These are phyloP conservation scores for Agaricales sp. DNA, from an alignment of 1,284 basidiomycete genomes.

Conservation along the genomic window DNA sequence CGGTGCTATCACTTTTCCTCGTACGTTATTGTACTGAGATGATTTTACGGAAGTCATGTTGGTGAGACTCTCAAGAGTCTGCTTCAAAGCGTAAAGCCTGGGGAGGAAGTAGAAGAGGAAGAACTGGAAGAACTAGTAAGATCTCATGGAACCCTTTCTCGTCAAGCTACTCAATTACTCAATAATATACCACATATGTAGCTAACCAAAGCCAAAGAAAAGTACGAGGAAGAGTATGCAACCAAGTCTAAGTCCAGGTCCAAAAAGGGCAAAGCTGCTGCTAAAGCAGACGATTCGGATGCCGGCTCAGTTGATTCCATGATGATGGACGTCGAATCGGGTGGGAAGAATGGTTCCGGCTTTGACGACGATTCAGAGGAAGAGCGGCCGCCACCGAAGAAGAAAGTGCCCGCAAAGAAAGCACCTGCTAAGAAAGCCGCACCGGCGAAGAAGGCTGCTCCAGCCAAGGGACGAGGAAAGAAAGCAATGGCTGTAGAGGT, in stretches of 20 bases:
- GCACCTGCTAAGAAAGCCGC: slow-evolving; percentile 19
- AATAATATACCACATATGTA: slow-evolving; percentile 16
- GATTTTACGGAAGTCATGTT: slow-evolving; percentile 49
- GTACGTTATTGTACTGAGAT: slow-evolving; percentile 22
- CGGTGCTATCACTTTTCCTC: slow-evolving; percentile 20
- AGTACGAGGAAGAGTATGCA: slow-evolving; percentile 51
- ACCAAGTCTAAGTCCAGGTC: slow-evolving; percentile 27
- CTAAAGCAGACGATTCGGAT: slow-evolving; percentile 34
- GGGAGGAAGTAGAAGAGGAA: slow-evolving; percentile 62
- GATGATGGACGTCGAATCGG: slow-evolving; percentile 52
- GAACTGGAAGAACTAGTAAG: slow-evolving; percentile 66
- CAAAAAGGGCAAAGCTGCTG: slow-evolving; percentile 30
- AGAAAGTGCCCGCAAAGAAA: slow-evolving; percentile 23
- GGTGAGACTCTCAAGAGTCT: slow-evolving; percentile 47
- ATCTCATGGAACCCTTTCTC: slow-evolving; percentile 9
- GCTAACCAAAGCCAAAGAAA: slow-evolving; percentile 58
- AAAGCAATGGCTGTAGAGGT: slow-evolving; percentile 30
- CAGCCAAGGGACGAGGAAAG: slow-evolving; percentile 36
- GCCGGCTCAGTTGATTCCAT: slow-evolving; percentile 71
- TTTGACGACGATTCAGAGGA: slow-evolving; percentile 42
- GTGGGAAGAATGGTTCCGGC: slow-evolving; percentile 23
- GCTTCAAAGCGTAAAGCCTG: slow-evolving; percentile 53
- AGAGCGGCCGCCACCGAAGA: slow-evolving; percentile 36
- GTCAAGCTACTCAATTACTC: neutral
- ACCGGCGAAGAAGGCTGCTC: slow-evolving; percentile 23